These are phyloP conservation scores for Syzygium grande DNA, from an alignment of 345 rosid species.

Conservation along the genomic window DNA sequence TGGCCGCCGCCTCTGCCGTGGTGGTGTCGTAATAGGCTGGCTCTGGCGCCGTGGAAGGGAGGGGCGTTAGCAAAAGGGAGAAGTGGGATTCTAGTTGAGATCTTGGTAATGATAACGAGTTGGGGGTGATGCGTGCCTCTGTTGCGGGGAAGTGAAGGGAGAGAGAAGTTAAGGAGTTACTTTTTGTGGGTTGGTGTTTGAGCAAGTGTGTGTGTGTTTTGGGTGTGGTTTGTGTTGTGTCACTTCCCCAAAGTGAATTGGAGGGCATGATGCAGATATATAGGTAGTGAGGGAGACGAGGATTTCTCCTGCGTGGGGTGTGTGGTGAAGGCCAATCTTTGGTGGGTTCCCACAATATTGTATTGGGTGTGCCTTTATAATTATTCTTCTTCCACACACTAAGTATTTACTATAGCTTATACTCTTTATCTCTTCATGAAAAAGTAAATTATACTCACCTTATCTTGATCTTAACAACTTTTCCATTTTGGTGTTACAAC, in stretches of 20 bases:
- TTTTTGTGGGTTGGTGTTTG: constrained; percentile 3
- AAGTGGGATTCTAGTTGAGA: not conserved
- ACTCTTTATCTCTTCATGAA: not conserved
- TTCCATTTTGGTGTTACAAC: not conserved
- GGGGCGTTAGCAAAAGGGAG: constrained; percentile 25
- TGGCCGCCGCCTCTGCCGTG: constrained; percentile 12
- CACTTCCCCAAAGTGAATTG: constrained; percentile 36
- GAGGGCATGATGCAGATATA: constrained; percentile 45
- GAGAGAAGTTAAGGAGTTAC: constrained; percentile 19
- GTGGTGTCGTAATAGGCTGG: constrained; percentile 19
- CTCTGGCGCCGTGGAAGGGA: constrained; percentile 39
- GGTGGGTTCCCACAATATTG: constrained; percentile 37
- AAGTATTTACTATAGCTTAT: not conserved
- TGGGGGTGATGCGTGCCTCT: not conserved
- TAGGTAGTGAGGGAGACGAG: not conserved
- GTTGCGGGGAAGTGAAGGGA: constrained; percentile 3
- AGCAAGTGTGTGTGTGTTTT: constrained; percentile 2
- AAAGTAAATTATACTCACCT: not conserved
- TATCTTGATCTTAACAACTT: not conserved
- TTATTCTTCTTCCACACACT: constrained; percentile 21
- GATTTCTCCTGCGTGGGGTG: constrained; percentile 13
- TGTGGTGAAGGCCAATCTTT: constrained; percentile 1
- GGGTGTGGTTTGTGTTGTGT: constrained; percentile 1
- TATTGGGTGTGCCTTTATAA: constrained; percentile 2
- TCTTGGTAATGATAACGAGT: not conserved